Conservation (phyloP, 208 protist species). For the Leishmania lainsoni region DNA sequence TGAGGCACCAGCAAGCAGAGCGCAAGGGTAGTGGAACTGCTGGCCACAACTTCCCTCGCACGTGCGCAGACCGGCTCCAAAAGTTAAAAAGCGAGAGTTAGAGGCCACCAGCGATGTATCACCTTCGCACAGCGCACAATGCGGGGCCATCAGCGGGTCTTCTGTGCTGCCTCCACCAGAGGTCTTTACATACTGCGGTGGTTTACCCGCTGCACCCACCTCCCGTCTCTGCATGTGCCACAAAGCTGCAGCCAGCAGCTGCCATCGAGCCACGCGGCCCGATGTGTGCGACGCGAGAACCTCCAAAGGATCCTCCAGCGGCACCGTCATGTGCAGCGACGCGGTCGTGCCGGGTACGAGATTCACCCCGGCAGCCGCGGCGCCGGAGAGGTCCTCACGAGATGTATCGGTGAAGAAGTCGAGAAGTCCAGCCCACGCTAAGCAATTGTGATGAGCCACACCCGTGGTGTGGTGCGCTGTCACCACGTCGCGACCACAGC, state of each 20-base stretch:
- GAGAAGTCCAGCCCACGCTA: conserved; percentile 73
- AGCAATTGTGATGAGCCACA: conserved; percentile 71
- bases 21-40: conserved; percentile 72
- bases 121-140: conserved; percentile 17
- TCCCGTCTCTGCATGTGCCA: neutral
- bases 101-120: neutral
- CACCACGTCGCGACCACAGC: neutral
- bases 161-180: neutral
- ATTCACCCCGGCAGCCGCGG: neutral
- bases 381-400: neutral
- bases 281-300: conserved; percentile 16
- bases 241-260: conserved; percentile 29
- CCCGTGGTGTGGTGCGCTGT: neutral
- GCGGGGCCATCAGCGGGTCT: neutral
- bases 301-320: conserved; percentile 16
- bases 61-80: conserved; percentile 21
- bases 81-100: neutral
- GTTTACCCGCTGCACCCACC: neutral
- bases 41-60: conserved; percentile 34
- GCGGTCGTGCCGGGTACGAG: conserved; percentile 6
- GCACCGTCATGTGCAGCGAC: conserved; percentile 25
- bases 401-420: conserved; percentile 27
- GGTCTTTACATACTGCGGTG: neutral
- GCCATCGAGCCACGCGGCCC: conserved; percentile 29
- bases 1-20: conserved; percentile 60